A percentile compares a stretch with the other conserved stretches of the same genome.
These are phyloP conservation scores for Spathaspora gorwiae DNA, from an alignment of 805 yeast genomes.

Conservation along the genomic window DNA sequence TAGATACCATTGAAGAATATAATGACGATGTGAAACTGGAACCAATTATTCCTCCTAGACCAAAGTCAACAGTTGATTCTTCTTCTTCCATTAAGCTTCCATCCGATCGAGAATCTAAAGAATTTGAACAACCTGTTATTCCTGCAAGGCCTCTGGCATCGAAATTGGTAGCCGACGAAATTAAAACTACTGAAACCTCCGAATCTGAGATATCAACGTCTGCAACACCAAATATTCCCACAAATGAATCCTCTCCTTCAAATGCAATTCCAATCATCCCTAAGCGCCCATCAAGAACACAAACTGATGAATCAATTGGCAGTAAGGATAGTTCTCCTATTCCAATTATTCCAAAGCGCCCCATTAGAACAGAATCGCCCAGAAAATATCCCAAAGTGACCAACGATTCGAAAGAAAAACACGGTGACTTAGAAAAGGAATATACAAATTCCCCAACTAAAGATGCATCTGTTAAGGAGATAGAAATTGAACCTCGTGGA, in stretches of 20 bases:
- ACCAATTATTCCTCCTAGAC: conserved; percentile 1
- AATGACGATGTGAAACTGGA: neutral
- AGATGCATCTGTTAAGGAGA: neutral
- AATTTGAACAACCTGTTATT: neutral
- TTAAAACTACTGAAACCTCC: too few relatives aligned
- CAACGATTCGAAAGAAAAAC: too few relatives aligned
- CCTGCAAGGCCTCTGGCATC: neutral
- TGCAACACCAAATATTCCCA: too few relatives aligned
- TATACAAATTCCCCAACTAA: neutral
- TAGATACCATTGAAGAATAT: neutral
- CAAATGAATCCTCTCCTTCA: too few relatives aligned
- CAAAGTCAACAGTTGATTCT: neutral
- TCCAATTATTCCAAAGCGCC: conserved; percentile 3
- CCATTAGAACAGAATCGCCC: neutral
- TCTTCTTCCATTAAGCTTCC: neutral
- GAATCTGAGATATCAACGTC: too few relatives aligned
- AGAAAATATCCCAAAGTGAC: neutral
- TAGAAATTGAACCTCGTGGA: too few relatives aligned
- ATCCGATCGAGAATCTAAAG: neutral
- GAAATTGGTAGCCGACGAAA: too few relatives aligned
- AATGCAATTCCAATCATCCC: conserved; percentile 3
- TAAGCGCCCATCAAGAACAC: conserved; percentile 3
- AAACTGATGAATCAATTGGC: neutral
- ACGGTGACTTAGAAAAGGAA: too few relatives aligned
- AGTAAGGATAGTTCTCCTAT: neutral